Base-by-base conservation (phyloP, 805 yeast genomes). In the Monosporozyma siamensis region DNA sequence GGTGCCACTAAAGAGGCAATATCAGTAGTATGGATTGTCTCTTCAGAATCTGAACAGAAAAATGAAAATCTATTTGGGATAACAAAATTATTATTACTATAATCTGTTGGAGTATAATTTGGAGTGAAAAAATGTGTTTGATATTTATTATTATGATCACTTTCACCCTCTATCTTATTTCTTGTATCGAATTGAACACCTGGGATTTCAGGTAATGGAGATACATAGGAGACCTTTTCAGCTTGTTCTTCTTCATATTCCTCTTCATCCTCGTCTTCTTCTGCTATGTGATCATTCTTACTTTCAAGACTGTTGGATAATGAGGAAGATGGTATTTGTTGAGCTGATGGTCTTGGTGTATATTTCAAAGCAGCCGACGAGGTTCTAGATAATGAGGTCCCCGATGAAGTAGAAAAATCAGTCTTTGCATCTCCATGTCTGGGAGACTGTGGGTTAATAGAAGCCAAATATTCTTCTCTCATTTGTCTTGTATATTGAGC, bases 1-100 rank as follows among this genome's bases (percentile, higher is more conserved):
- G 79, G 77, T n/a, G 66, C 67, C 3, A 85, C 75, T 43, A 90
- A 65, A 1, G 92, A 78, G 2, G 92, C 82, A 31, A 90, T 72
- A 56, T 87, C 95, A 3, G 94, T 80, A 1, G 95, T 83, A 64
- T 89, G 97, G 22, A 86, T 71, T 0, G 97, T 90, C 54, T 83
- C 94, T 44, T 86, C 95, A 14, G 79, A 69, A 44, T 82, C 87
- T 0, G 94, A 76, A 34, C 80, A 78, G 58, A 88, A 89, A 58
- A 85, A 85, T 29, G 90, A 77, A 65, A 83, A 90, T 40, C 97
- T 65, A 50, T 86, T 89, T 4, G 92, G 92, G 32, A 74, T 41
- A 14, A 36, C 37, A 29, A 41, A 41, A 29, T 41, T 40, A 23
- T 40, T 40, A 11, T 24, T 40, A 26, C 15, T 27, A 31, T 39